A percentile compares a stretch with the other conserved stretches of the same genome.
These are phyloP conservation scores for Rhizophagus prolifer DNA, from an alignment of 192 early-diverging fungal genomes.

Conservation along the genomic window DNA sequence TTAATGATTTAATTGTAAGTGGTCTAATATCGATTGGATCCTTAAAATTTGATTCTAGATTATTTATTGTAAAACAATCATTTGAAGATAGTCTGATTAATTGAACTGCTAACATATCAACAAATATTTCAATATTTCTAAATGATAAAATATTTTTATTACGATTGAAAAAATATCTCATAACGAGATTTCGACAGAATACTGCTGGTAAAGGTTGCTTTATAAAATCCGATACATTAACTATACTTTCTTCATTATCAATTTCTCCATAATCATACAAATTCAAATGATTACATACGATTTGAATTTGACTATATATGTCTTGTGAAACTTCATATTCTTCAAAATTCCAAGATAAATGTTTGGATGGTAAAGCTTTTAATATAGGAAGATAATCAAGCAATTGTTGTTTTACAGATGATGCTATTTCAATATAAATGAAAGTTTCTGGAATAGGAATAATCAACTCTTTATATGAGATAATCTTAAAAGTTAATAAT, in stretches of 20 bases:
- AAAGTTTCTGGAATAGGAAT: background rate
- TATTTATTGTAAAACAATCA: background rate
- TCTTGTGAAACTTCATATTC: conserved; percentile 8
- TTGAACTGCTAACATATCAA: conserved; percentile 18
- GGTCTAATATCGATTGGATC: background rate
- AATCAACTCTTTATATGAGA: background rate
- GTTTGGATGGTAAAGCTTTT: background rate
- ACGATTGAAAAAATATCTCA: conserved; percentile 8
- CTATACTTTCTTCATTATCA: background rate
- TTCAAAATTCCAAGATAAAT: no score
- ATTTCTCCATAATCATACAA: background rate
- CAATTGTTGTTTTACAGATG: no score
- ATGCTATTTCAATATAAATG: no score
- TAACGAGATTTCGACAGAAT: background rate
- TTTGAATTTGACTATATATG: conserved; percentile 2
- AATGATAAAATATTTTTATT: background rate
- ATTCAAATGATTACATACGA: conserved; percentile 14
- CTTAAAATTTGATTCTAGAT: background rate
- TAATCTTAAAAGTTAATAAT: conserved; percentile 13
- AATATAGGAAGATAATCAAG: background rate
- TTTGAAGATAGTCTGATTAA: conserved; percentile 13
- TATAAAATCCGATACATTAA: background rate
- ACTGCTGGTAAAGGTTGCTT: background rate
- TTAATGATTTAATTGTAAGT: background rate
- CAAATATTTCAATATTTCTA: conserved; percentile 17